These are phyloP conservation scores for Larix kaempferi DNA, from an alignment of 75 land plant genomes.

Conservation along the genomic window DNA sequence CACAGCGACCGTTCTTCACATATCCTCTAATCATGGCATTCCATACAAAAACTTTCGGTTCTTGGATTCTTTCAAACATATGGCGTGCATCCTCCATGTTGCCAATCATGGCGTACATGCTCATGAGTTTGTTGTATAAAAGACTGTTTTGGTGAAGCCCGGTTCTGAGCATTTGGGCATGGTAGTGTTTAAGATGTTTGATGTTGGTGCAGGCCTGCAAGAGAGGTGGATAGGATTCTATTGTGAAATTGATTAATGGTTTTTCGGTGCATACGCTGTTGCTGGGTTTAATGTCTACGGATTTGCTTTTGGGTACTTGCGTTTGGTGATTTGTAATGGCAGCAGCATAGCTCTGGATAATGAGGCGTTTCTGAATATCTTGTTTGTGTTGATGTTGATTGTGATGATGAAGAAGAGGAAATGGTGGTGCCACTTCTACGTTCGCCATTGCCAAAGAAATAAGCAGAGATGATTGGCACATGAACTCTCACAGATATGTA, in stretches of 20 bases:
- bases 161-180: neutral
- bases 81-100: neutral
- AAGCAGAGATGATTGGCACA: neutral
- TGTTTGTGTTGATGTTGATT: neutral
- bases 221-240: neutral
- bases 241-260: neutral
- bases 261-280: neutral
- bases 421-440: neutral
- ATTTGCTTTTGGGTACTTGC: neutral
- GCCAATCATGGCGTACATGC: neutral
- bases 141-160: neutral
- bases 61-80: constrained; percentile 8
- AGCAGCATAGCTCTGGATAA: neutral
- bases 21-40: constrained; percentile 12
- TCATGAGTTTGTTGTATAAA: neutral
- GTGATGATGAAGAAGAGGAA: neutral
- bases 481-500: neutral
- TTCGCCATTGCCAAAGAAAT: neutral
- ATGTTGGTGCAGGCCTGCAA: neutral
- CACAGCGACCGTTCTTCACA: constrained; percentile 3
- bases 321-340: neutral
- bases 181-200: neutral
- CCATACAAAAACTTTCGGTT: constrained; percentile 8
- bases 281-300: neutral
- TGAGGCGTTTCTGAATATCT: neutral